Evolutionary conservation across 306 rosid species (phyloP), one percentile per base, ranked within the genome.

Genomic region (Neltuma alba): DNA sequence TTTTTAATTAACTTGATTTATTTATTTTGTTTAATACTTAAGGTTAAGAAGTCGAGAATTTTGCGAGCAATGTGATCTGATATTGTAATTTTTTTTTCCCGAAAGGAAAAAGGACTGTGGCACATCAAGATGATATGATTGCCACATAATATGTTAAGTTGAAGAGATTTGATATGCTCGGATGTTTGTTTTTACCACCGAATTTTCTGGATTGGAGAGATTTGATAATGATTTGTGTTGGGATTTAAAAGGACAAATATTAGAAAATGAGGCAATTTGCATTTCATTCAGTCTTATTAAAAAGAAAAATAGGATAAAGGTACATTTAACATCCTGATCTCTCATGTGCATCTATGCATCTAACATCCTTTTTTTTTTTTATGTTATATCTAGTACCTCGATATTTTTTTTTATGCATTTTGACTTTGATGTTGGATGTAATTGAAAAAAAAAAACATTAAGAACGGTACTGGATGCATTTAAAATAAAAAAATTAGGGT

Each of bases 211-310:
- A 30, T 54, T 52, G 64, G 52, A 58, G 52, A 58, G 69, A 28
- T 27, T 60, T 60, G 37, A 28, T 40, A 13, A 52, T 67, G 76
- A n/a, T 75, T 65, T 79, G 81, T 62, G 72, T n/a, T n/a, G 63
- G 55, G 55, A 60, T n/a, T 28, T 76, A 41, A 9, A 36, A 34
- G 54, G 71, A 77, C 64, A 63, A 20, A 2, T 44, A 45, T 12
- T 20, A 52, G 10, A 52, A 20, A 52, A 52, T 13, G 48, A 33
- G 36, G 36, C n/a, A 33, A 33, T 33, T 33, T 33, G 36, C 36
- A 33, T 33, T 33, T 33, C 36, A 33, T 33, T 33, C 36, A 33
- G 4, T 33, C 2, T 33, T 33, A n/a, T n/a, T n/a, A n/a, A n/a
- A n/a, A n/a, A n/a, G n/a, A n/a, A n/a, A n/a, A n/a, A n/a, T n/a